Evolutionary conservation across 140 eudicot species (phyloP), one percentile per base, ranked within the genome.

Genomic region (Bidens hawaiensis): DNA sequence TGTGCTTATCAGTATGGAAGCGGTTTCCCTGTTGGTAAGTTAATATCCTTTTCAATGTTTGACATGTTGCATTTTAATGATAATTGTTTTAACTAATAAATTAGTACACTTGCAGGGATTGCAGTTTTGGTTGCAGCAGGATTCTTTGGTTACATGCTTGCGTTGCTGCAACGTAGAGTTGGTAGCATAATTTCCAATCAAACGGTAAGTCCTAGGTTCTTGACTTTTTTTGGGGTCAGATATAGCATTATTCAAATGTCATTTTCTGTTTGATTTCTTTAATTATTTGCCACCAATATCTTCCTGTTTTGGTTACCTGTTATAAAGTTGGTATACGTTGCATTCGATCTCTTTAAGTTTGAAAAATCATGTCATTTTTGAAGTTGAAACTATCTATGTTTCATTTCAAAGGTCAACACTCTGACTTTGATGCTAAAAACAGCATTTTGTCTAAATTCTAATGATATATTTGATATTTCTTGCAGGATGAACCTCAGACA

Each of bases 1-100:
- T 93, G 99, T 72, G 96, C 95, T 77, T 88, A 88, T 78, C 96
- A 93, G 62, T 93, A 93, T 65, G 95, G 80, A 61, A 93, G 85
- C 47, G 83, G 94, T 41, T 85, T 93, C 36, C 96, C 99, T 74
- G 48, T 83, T 16, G 99, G 99, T 88, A 78, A 76, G 10, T 60
- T 23, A 22, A 8, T 64, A 50, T 18, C 51, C 52, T 3, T 51
- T 60, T 33, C 30, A 30, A 13, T 15, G 13, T 6, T 3, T 23
- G 8, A 24, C 19, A 24, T 22, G 18, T 11, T 50, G 22, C 16
- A 6, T 66, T 23, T 66, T 52, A 17, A 54, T 5, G 22, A 21
- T 13, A 21, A 14, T 33, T 4, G 25, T 38, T 43, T 30, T 7
- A 30, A 52, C 30, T 30, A n/a, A 54, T 30, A 25, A 23, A 24